Evolutionary conservation across 768 basidiomycete species (phyloP).

Genomic region (Collybia sordida): DNA sequence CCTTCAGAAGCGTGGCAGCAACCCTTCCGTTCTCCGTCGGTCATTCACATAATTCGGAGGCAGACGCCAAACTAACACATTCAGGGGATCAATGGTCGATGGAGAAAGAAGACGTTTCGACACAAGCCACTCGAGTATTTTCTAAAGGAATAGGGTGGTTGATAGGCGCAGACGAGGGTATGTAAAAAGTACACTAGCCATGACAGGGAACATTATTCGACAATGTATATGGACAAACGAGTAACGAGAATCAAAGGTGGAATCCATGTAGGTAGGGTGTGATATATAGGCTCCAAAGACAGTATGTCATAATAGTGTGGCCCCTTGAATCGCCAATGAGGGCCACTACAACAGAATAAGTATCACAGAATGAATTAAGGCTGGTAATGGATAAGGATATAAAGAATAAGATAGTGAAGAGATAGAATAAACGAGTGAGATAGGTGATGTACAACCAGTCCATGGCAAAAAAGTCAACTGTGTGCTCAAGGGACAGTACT

Average conservation of each 20-base stretch:
- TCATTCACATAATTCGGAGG: constrained; percentile 35
- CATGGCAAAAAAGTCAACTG: constrained; percentile 1
- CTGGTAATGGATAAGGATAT: neutral
- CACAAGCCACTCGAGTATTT: constrained; percentile 76
- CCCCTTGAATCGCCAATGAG: neutral
- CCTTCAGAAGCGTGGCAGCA: constrained; percentile 75
- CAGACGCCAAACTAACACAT: constrained; percentile 34
- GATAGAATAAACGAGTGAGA: constrained; percentile 16
- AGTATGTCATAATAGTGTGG: neutral
- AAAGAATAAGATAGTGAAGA: constrained; percentile 11
- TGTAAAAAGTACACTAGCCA: constrained; percentile 11
- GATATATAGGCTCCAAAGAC: neutral
- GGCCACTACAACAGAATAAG: neutral
- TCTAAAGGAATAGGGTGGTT: constrained; percentile 96
- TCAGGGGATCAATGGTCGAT: constrained; percentile 40
- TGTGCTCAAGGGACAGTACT: constrained; percentile 39
- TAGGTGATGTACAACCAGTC: constrained; percentile 9
- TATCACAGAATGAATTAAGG: constrained; percentile 2
- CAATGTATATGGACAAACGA: neutral
- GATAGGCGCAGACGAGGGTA: constrained; percentile 77
- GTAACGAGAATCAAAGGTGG: neutral
- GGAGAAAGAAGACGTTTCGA: constrained; percentile 61
- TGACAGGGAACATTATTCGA: neutral
- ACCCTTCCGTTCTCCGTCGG: constrained; percentile 70
- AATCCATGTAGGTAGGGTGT: neutral